phyloP scores from a whole-genome alignment of 768 basidiomycete species.

The Tulasnella sp. region DNA sequence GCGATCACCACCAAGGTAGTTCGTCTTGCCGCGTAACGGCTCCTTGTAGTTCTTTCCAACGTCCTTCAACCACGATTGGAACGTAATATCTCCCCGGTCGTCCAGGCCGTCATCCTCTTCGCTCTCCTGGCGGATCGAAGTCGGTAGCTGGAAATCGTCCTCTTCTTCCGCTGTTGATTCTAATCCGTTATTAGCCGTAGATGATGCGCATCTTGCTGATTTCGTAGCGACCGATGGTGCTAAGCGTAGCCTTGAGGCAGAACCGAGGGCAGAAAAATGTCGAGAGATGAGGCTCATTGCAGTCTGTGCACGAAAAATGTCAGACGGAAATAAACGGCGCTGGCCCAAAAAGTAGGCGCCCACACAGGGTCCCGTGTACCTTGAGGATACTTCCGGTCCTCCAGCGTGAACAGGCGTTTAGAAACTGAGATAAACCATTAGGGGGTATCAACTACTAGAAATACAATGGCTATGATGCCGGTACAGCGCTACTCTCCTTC shows the following conservation, averaged over 20 bases:
- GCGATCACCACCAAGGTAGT: constrained; percentile 60
- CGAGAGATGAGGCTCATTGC: constrained; percentile 13
- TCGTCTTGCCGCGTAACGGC: constrained; percentile 46
- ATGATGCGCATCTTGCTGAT: constrained; percentile 6
- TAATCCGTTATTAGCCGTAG: background rate
- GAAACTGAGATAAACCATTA: background rate
- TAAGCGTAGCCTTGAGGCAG: background rate
- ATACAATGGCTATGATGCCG: background rate
- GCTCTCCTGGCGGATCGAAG: background rate
- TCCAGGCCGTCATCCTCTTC: constrained; percentile 19
- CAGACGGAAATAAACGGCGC: constrained; percentile 19
- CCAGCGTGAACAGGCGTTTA: background rate
- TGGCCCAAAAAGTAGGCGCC: constrained; percentile 12
- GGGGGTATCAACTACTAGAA: background rate
- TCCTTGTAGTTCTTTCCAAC: constrained; percentile 46
- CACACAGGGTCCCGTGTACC: background rate
- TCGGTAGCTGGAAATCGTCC: background rate
- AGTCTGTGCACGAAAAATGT: constrained; percentile 19
- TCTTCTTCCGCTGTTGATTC: background rate
- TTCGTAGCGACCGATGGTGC: background rate
- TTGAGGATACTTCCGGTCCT: background rate
- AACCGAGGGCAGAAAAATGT: constrained; percentile 2
- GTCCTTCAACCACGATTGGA: constrained; percentile 43
- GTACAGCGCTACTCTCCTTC: constrained; percentile 42
- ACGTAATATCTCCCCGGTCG: constrained; percentile 4